Evolutionary conservation across 176 grass and related monocot species (phyloP), one percentile per base, ranked within the genome.

Genomic region (Oryza punctata): DNA sequence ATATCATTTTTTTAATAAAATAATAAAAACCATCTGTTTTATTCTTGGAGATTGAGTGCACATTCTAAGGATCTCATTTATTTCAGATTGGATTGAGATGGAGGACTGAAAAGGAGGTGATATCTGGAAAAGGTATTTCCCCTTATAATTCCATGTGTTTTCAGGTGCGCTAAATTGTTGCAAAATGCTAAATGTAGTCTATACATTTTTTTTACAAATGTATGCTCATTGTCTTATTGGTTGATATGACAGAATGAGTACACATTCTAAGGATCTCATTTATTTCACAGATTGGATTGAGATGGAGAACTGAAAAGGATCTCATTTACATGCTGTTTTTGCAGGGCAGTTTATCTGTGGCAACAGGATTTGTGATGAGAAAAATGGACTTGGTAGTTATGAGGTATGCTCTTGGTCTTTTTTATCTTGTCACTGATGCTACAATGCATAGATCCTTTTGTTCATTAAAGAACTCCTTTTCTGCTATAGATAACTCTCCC

Each of bases 321-420:
- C n/a, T n/a, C n/a, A n/a, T n/a, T n/a, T 33, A 33, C 32, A 33
- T 33, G 32, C 5, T 52, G 21, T 59, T 47, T 43, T 44, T 66
- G 26, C 82, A 98, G 93, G 96, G 21, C 96, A 98, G 30, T 98
- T 98, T 84, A 85, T 98, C 63, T 98, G 96, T 46, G 96, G 96
- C n/a, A 95, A 90, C 64, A 94, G 68, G 83, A 86, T 83, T 61
- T 95, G 96, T 45, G 87, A 92, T 75, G 91, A 89, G 43, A 95
- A 85, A 71, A 70, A 89, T 50, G 87, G 69, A 41, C 71, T 98
- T 64, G 93, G 93, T 67, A 95, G 96, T 82, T 98, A 98, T 65
- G 96, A 98, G 91, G 96, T 89, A 95, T 80, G 41, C 29, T 49
- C 24, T 82, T 87, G 47, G 28, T 35, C n/a, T 61, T 37, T 65